Base-by-base conservation (phyloP, 257 asterid genomes). In the Parsonsia alboflavescens region DNA sequence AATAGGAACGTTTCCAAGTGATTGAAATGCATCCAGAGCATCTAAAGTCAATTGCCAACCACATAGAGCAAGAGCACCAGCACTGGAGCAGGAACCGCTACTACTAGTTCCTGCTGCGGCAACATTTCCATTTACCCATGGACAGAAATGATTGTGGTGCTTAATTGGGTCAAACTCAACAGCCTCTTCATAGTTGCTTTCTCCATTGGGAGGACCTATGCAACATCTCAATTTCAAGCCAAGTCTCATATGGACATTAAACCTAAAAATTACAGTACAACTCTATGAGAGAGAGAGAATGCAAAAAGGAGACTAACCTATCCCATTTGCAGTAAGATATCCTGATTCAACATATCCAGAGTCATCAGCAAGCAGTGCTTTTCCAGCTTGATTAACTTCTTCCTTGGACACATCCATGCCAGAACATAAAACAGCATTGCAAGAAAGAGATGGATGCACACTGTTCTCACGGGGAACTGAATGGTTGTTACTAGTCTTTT, bases 101-200 rank as follows among this genome's bases (percentile, higher is more conserved):
- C 87, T 90, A 77, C 88, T 82, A 79, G 90, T 81, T 83, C 98
- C 99, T 6, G 99, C 99, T 78, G 99, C 97, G 42, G 99, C 99
- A 78, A 95, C 99, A 85, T 95, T 92, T 76, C 99, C 98, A 74
- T 95, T 92, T 77, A 95, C 97, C 99, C 99, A 95, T 76, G 99
- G 98, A 77, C 99, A 95, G 85, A 87, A 92, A 81, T 78, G 83
- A 79, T 95, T 95, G 74, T 95, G 99, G 80, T 88, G 86, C 90
- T 90, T 92, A 46, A 95, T 91, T 73, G 98, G 99, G 82, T 95
- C 97, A 48, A 95, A 95, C 78, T 95, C 99, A 82, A 81, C 86
- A n/a, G 84, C 84, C 70, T 89, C 99, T 50, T 89, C 97, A 76
- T 90, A 92, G 85, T 93, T 93, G 88, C 95, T 89, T 86, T 87